Percentiles rank a stretch among this genome's conserved stretches.
These are phyloP conservation scores for Lablab purpureus DNA, from an alignment of 306 rosid genomes.

Conservation along the genomic window DNA sequence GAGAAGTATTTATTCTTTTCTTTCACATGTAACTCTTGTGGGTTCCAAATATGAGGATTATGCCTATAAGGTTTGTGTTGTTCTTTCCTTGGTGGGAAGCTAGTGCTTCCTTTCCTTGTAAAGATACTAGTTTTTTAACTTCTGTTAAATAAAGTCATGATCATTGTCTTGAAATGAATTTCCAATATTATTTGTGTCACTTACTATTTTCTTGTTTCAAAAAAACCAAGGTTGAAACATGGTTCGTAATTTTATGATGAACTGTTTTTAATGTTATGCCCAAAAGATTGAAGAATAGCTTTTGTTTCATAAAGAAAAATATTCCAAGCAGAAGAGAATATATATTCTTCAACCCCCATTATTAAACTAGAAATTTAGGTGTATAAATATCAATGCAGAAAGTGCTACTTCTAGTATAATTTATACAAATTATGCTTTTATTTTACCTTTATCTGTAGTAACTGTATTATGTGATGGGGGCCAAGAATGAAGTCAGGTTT, in stretches of 20 bases:
- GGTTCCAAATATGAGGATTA: slow-evolving; percentile 16
- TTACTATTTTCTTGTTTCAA: neutral
- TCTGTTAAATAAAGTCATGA: slow-evolving; percentile 4
- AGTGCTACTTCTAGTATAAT: neutral
- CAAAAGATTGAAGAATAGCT: neutral
- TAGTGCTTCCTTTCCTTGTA: neutral
- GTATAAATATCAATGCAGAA: neutral
- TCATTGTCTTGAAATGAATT: slow-evolving; percentile 1
- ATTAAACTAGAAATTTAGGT: neutral
- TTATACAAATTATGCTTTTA: neutral
- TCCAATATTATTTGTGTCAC: neutral
- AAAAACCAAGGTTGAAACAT: neutral
- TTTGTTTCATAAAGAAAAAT: neutral
- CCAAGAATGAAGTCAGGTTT: no score
- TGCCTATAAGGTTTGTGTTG: slow-evolving; percentile 4
- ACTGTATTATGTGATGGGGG: no score
- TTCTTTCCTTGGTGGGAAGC: slow-evolving; percentile 33
- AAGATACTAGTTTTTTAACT: neutral
- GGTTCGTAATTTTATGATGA: neutral
- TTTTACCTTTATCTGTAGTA: no score
- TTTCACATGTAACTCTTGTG: slow-evolving; percentile 14
- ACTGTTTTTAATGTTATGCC: neutral
- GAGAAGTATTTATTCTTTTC: slow-evolving; percentile 49
- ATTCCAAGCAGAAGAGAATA: neutral
- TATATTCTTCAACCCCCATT: neutral